These are phyloP conservation scores for Malus hybrid DNA, from an alignment of 331 rosid genomes.

Conservation along the genomic window DNA sequence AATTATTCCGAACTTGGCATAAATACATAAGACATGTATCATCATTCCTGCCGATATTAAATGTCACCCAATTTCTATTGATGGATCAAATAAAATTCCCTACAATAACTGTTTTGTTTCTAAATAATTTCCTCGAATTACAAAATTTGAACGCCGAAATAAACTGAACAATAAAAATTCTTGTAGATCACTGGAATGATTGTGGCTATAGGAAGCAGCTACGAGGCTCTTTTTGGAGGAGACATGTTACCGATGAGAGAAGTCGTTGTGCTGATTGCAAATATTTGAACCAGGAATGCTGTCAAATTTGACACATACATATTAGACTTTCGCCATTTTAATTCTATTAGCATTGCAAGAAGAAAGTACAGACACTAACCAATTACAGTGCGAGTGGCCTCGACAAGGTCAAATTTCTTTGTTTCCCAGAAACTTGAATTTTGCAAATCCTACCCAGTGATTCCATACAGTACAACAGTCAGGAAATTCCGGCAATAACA, in stretches of 20 bases:
- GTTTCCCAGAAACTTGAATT: constrained; percentile 23
- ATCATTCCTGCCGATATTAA: too few species aligned
- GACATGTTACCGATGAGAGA: constrained; percentile 66
- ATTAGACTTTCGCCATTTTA: neutral
- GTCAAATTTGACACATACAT: constrained; percentile 1
- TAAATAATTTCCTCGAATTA: neutral
- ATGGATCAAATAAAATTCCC: neutral
- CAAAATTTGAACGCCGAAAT: neutral
- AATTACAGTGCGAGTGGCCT: constrained; percentile 9
- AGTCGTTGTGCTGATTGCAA: constrained; percentile 26
- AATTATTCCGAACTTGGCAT: neutral
- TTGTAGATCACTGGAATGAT: neutral
- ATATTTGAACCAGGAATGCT: constrained; percentile 33
- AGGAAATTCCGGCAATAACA: neutral
- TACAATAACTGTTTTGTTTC: neutral
- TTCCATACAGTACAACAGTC: neutral
- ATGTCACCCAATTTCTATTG: neutral
- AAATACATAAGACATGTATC: too few species aligned
- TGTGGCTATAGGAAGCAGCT: constrained; percentile 6
- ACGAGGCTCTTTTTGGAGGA: constrained; percentile 68
- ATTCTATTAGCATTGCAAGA: neutral
- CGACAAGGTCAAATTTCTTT: constrained; percentile 28
- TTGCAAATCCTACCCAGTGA: constrained; percentile 24
- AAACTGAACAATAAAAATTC: neutral
- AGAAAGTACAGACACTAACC: constrained; percentile 19